Base-by-base conservation (phyloP, 108 stramenopile species). In the Nitzschia sp. region DNA sequence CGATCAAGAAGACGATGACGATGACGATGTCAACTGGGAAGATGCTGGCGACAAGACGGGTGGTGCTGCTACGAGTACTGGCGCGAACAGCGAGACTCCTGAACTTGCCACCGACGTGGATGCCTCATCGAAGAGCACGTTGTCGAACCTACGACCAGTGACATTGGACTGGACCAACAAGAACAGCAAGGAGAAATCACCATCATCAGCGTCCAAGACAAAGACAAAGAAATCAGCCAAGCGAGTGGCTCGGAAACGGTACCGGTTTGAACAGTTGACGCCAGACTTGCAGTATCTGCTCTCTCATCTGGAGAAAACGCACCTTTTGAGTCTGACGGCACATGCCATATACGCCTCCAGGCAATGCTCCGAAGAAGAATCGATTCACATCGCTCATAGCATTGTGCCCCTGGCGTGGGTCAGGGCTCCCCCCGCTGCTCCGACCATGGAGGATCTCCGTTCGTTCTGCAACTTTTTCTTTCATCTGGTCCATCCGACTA, bases 301-400 rank as follows among this genome's bases (percentile, higher is more conserved):
- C 17, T 25, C 44, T 9, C 27, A 69, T 44, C 54, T 91, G 6
- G 79, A 86, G 36, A 70, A 78, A 45, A 23, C 84, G 16, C 84
- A 85, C 29, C 44, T 91, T 64, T 48, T 91, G 34, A 66, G 69
- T 46, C 46, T 72, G 53, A 61, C 73, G 36, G 58, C 61, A 17
- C 72, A 72, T 50, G 71, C 74, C 0, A 54, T 68, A 41, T 41
- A 28, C 28, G 63, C 72, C 23, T 86, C 87, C 15, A 28, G 38
- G 26, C 15, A 60, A 16, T 82, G 74, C 34, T 76, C 73, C 6
- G 33, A 71, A 9, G 60, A 57, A 1, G 29, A 65, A 29, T 2
- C 38, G 4, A 27, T 73, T 48, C 66, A 77, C 60, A 3, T 84
- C 19, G 85, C 85, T 32, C 63, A 80, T 61, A 91, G 90, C 68